These are phyloP conservation scores for Cyclotella atomus DNA, from an alignment of 108 stramenopile genomes.

Conservation along the genomic window DNA sequence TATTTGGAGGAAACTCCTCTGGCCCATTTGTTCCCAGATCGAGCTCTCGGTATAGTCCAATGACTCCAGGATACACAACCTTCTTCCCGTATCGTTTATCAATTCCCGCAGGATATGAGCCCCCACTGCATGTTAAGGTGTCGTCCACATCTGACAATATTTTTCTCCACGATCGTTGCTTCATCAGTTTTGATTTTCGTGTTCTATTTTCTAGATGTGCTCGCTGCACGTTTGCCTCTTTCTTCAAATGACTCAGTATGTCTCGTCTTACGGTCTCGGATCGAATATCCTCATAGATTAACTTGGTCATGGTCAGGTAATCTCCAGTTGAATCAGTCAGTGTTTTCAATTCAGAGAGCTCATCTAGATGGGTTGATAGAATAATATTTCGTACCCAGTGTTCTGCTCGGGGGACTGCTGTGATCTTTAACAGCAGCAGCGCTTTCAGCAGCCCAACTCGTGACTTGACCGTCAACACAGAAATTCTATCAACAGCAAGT, in stretches of 20 bases:
- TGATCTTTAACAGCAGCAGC: slow-evolving; percentile 80
- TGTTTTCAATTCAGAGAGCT: slow-evolving; percentile 93
- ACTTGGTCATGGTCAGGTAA: slow-evolving; percentile 92
- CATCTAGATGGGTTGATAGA: slow-evolving; percentile 89
- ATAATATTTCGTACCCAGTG: slow-evolving; percentile 94
- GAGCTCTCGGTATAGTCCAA: slow-evolving; percentile 96
- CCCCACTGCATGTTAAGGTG: slow-evolving; percentile 93
- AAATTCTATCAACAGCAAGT: slow-evolving; percentile 83
- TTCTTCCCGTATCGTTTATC: slow-evolving; percentile 87
- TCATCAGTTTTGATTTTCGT: slow-evolving; percentile 46
- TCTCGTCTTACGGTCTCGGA: slow-evolving; percentile 86
- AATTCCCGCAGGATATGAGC: slow-evolving; percentile 94
- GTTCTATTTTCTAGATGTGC: slow-evolving; percentile 81
- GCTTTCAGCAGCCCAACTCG: slow-evolving; percentile 84
- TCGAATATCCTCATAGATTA: slow-evolving; percentile 95
- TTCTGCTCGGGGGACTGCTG: slow-evolving; percentile 88
- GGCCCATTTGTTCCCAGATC: slow-evolving; percentile 91
- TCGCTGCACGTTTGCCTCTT: slow-evolving; percentile 92
- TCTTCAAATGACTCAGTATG: slow-evolving; percentile 91
- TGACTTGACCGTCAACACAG: slow-evolving; percentile 73
- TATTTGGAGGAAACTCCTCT: slow-evolving; percentile 87
- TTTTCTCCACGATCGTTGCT: slow-evolving; percentile 91
- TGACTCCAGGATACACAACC: slow-evolving; percentile 95
- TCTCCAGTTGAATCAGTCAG: slow-evolving; percentile 94
- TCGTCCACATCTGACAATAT: slow-evolving; percentile 98